Evolutionary conservation across 352 stramenopile species (phyloP).

Genomic region (Discostella stelligera): DNA sequence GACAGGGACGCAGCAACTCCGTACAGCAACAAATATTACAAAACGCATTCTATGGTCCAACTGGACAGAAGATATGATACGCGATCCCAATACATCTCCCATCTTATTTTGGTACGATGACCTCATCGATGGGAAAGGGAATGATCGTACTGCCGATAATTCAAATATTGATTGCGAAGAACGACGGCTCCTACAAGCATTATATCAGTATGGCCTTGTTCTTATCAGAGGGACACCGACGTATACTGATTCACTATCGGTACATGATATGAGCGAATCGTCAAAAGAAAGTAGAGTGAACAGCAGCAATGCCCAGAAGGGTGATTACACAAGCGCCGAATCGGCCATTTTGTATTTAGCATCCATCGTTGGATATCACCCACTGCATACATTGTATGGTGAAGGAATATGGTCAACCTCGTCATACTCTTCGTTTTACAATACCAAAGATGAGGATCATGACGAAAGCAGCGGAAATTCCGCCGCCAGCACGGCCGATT

Average conservation of each 20-base stretch:
- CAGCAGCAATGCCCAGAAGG: constrained; percentile 20
- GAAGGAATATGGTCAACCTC: constrained; percentile 48
- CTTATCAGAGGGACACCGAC: constrained; percentile 65
- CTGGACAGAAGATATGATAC: constrained; percentile 57
- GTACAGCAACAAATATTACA: not conserved
- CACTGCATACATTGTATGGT: constrained; percentile 43
- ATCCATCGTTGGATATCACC: constrained; percentile 46
- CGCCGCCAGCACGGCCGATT: constrained; percentile 69
- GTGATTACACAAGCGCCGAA: constrained; percentile 46
- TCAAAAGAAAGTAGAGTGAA: constrained; percentile 29
- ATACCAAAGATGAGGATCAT: constrained; percentile 47
- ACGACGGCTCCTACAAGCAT: constrained; percentile 40
- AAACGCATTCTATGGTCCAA: constrained; percentile 65
- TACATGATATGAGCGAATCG: constrained; percentile 54
- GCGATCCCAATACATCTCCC: constrained; percentile 38
- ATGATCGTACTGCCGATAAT: not conserved
- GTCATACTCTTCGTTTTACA: constrained; percentile 45
- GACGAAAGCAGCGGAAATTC: constrained; percentile 32
- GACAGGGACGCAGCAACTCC: constrained; percentile 18
- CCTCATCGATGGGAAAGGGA: constrained; percentile 31
- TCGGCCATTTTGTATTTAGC: constrained; percentile 49
- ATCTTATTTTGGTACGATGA: constrained; percentile 48
- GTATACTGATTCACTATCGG: constrained; percentile 49
- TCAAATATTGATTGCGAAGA: constrained; percentile 13
- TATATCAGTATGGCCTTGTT: constrained; percentile 74